A percentile compares a stretch with the other conserved stretches of the same genome.
Evolutionary conservation across 768 basidiomycete species (phyloP).

Genomic region (Suillus decipiens): DNA sequence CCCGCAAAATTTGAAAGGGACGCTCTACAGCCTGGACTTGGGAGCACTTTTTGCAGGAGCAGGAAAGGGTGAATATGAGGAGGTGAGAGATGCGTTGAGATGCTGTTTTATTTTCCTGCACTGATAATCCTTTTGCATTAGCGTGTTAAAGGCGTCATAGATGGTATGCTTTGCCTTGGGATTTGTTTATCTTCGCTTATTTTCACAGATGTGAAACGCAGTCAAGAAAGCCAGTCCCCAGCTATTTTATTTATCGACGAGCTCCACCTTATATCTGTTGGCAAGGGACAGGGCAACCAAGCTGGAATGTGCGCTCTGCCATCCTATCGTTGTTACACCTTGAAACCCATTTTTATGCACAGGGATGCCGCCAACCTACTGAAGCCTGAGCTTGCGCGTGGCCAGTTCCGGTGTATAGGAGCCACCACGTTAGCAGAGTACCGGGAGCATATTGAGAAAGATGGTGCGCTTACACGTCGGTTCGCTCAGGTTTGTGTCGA

Average conservation of each 20-base stretch:
- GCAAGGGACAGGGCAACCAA: constrained; percentile 12
- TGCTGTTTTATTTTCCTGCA: background rate
- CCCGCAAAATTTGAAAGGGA: constrained; percentile 12
- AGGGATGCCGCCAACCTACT: constrained; percentile 15
- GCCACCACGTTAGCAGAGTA: constrained; percentile 13
- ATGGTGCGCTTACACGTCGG: constrained; percentile 14
- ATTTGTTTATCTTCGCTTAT: constrained; percentile 16
- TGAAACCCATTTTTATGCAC: background rate
- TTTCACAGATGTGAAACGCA: constrained; percentile 25
- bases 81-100: background rate
- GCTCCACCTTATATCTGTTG: constrained; percentile 14
- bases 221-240: constrained; percentile 15
- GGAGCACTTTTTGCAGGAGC: constrained; percentile 14
- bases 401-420: constrained; percentile 14
- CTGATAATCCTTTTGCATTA: background rate
- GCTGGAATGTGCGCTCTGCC: constrained; percentile 10
- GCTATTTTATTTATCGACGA: constrained; percentile 17
- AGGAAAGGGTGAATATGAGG: constrained; percentile 16
- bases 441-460: constrained; percentile 16
- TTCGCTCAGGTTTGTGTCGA: constrained; percentile 9
- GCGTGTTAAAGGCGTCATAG: constrained; percentile 15
- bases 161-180: constrained; percentile 5
- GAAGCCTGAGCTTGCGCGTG: constrained; percentile 15
- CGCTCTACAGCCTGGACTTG: constrained; percentile 12
- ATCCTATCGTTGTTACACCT: background rate